Evolutionary conservation across 108 stramenopile species (phyloP).

Genomic region (Cyclotella kingstonii): DNA sequence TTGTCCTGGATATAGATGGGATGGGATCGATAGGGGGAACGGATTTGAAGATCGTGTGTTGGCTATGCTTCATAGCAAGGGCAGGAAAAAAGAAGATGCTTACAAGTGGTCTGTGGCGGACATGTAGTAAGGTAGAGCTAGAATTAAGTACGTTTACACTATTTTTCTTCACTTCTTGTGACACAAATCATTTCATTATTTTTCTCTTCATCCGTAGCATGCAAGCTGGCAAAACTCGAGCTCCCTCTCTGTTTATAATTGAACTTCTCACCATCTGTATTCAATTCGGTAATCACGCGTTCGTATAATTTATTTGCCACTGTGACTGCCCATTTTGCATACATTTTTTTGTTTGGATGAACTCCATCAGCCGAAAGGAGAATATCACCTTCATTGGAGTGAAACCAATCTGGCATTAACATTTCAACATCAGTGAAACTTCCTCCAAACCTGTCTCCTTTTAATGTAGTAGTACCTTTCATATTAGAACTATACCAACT

Average conservation of each 20-base stretch:
- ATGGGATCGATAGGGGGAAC: constrained; percentile 95
- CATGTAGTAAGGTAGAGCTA: no score
- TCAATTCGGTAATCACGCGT: constrained; percentile 6
- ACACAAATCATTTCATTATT: neutral
- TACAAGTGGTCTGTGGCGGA: constrained; percentile 76
- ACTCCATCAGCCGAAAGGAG: constrained; percentile 49
- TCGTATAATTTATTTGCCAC: constrained; percentile 27
- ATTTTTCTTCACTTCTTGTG: neutral
- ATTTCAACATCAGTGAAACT: neutral
- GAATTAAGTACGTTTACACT: no score
- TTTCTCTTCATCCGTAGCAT: neutral
- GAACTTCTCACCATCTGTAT: neutral
- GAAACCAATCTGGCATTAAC: neutral
- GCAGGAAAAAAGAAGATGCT: constrained; percentile 67
- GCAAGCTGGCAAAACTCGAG: no score
- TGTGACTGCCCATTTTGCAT: constrained; percentile 52
- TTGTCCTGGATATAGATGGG: constrained; percentile 97
- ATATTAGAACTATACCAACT: constrained; percentile 46
- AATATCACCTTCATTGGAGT: constrained; percentile 14
- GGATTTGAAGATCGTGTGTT: constrained; percentile 91
- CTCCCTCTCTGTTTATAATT: neutral
- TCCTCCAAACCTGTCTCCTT: neutral
- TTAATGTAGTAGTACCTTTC: neutral
- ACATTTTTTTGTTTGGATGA: constrained; percentile 65
- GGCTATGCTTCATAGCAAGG: constrained; percentile 44